Percentiles rank a stretch among this genome's conserved stretches.
phyloP scores from a whole-genome alignment of 768 basidiomycete genomes.

The Wakefieldia striispora region DNA sequence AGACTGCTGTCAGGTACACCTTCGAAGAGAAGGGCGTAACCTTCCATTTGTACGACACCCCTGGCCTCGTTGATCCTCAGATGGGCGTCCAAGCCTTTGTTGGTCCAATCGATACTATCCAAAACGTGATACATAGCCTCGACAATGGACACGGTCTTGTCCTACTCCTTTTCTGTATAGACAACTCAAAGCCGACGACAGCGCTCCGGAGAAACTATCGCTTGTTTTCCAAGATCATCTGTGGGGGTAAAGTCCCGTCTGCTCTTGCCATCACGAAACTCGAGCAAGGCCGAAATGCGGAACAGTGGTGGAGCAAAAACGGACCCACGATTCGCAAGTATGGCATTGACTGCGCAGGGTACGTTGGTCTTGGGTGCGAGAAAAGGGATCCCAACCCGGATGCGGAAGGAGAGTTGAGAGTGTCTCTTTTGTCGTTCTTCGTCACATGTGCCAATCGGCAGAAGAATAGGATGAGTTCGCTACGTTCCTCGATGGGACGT shows the following conservation, averaged over 20 bases:
- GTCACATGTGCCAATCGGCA: slow-evolving; percentile 11
- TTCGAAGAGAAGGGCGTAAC: slow-evolving; percentile 17
- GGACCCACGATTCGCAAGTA: slow-evolving; percentile 7
- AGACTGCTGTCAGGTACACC: slow-evolving; percentile 21
- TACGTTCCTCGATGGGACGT: slow-evolving; percentile 13
- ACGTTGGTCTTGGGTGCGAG: slow-evolving; percentile 34
- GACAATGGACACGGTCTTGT: slow-evolving; percentile 25
- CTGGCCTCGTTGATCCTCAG: slow-evolving; percentile 30
- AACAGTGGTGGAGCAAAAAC: slow-evolving; percentile 37
- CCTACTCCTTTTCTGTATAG: slow-evolving; percentile 32
- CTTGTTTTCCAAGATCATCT: slow-evolving; percentile 28
- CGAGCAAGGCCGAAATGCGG: slow-evolving; percentile 21
- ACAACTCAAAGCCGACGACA: slow-evolving; percentile 23
- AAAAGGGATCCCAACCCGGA: slow-evolving; percentile 19
- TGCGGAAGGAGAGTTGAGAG: slow-evolving; percentile 26
- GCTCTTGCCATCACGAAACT: slow-evolving; percentile 33
- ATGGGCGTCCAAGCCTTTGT: slow-evolving; percentile 17
- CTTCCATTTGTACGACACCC: slow-evolving; percentile 34
- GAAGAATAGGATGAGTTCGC: neutral
- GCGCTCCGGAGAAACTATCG: slow-evolving; percentile 27
- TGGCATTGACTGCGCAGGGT: slow-evolving; percentile 21
- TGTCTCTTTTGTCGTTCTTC: slow-evolving; percentile 21
- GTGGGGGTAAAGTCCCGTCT: slow-evolving; percentile 24
- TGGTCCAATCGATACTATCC: slow-evolving; percentile 23
- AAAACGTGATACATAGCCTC: slow-evolving; percentile 32